phyloP scores from a whole-genome alignment of 176 grass and related monocot species.

The Paspalum vaginatum region DNA sequence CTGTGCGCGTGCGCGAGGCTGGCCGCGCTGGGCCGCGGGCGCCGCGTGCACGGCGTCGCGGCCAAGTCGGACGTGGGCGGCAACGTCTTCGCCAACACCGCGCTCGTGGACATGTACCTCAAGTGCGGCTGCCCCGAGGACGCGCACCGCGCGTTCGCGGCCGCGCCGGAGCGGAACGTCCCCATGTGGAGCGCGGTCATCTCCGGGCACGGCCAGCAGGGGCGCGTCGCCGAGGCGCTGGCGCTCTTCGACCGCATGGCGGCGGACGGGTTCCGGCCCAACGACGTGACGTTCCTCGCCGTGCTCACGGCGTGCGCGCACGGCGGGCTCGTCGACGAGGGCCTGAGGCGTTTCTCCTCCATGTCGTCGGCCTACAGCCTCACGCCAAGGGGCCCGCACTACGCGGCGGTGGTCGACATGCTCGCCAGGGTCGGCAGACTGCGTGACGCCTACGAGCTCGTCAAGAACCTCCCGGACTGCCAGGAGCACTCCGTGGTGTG shows the following conservation, averaged over 20 bases:
- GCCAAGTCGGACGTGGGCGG: conserved; percentile 39
- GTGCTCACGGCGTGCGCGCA: conserved; percentile 61
- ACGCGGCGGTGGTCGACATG: conserved; percentile 55
- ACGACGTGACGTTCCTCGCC: conserved; percentile 57
- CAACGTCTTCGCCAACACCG: conserved; percentile 50
- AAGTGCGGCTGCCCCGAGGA: conserved; percentile 60
- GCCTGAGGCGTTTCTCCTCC: conserved; percentile 39
- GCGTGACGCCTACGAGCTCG: conserved; percentile 51
- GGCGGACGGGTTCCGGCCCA: conserved; percentile 39
- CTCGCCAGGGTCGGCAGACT: conserved; percentile 55
- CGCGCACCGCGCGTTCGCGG: conserved; percentile 48
- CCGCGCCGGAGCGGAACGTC: conserved; percentile 46
- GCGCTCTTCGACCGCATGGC: conserved; percentile 48
- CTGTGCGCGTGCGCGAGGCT: conserved; percentile 61
- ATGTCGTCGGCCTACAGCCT: conserved; percentile 44
- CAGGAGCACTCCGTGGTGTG: conserved; percentile 59
- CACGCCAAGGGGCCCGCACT: conserved; percentile 42
- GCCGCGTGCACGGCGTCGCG: conserved; percentile 52
- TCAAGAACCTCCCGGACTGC: conserved; percentile 53
- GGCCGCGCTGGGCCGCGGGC: conserved; percentile 50
- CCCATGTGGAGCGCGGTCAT: conserved; percentile 51
- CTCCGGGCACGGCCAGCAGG: conserved; percentile 61
- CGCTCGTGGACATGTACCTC: conserved; percentile 63
- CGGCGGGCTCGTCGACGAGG: conserved; percentile 50
- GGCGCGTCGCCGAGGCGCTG: conserved; percentile 45